Conservation (phyloP, 768 basidiomycete species). For the Lentinula boryana region DNA sequence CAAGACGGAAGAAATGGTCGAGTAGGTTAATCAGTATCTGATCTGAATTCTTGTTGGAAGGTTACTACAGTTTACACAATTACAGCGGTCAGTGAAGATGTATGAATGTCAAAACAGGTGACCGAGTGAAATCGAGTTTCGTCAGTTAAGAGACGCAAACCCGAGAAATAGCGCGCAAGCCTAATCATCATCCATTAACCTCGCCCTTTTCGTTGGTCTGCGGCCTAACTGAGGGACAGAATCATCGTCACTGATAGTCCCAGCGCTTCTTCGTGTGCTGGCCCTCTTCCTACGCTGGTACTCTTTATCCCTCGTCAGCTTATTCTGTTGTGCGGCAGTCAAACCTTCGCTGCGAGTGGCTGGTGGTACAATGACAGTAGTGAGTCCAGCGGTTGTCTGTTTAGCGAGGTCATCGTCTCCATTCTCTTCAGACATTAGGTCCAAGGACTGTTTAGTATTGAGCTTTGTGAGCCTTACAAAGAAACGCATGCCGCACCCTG, state of each 20-base stretch:
- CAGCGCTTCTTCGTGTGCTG: conserved; percentile 52
- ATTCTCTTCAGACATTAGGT: conserved; percentile 59
- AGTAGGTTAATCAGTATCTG: too few relatives aligned
- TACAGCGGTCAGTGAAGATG: not conserved
- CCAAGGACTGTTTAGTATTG: conserved; percentile 51
- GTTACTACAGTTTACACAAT: not conserved
- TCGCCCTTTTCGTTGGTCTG: conserved; percentile 63
- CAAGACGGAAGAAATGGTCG: too few relatives aligned
- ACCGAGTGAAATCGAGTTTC: not conserved
- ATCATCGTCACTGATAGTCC: conserved; percentile 72
- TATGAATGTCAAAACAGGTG: too few relatives aligned
- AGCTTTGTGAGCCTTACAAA: conserved; percentile 3
- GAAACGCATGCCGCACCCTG: conserved; percentile 42
- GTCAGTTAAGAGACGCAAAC: not conserved
- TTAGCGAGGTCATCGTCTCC: conserved; percentile 63
- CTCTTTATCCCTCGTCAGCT: conserved; percentile 64
- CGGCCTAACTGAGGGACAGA: conserved; percentile 44
- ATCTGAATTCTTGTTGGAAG: not conserved
- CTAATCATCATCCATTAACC: conserved; percentile 62
- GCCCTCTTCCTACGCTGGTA: conserved; percentile 76
- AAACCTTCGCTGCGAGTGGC: conserved; percentile 64
- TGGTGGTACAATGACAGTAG: conserved; percentile 73
- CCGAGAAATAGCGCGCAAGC: not conserved
- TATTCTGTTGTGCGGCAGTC: conserved; percentile 69
- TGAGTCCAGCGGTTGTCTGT: conserved; percentile 65